Conservation (phyloP, 2,329 filamentous ascomycete genomes). For the Phyllosticta capitalensis region DNA sequence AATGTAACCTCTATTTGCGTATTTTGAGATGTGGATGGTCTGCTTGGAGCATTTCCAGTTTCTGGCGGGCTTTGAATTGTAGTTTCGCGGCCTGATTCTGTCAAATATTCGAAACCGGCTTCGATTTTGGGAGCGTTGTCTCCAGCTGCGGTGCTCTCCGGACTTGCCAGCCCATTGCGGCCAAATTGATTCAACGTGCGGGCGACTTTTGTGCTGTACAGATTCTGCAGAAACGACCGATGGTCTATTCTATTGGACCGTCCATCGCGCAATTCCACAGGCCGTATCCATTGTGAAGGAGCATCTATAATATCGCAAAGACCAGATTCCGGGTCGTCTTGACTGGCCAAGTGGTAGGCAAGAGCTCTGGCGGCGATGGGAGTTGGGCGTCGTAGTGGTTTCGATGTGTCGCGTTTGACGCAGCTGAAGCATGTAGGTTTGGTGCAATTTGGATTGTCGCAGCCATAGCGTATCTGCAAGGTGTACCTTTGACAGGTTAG, state of each 20-base stretch:
- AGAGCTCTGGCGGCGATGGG: conserved; percentile 72
- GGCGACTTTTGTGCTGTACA: conserved; percentile 33
- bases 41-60: background rate
- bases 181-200: background rate
- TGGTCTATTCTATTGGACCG: conserved; percentile 31
- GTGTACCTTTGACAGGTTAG: conserved; percentile 52
- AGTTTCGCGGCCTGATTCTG: background rate
- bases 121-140: background rate
- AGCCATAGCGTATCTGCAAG: conserved; percentile 73
- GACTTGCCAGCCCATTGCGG: background rate
- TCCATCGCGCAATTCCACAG: background rate
- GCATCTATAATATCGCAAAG: conserved; percentile 44
- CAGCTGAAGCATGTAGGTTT: conserved; percentile 75
- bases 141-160: background rate
- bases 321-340: conserved; percentile 63
- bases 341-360: conserved; percentile 69
- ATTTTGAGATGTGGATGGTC: background rate
- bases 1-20: background rate
- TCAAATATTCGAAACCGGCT: background rate
- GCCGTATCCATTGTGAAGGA: background rate
- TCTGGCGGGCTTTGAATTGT: background rate
- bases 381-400: conserved; percentile 69
- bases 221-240: conserved; percentile 52
- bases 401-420: conserved; percentile 56
- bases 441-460: conserved; percentile 56